Evolutionary conservation across 176 grass and related monocot genomes (phyloP).

Genomic region (Zoysia japonica): DNA sequence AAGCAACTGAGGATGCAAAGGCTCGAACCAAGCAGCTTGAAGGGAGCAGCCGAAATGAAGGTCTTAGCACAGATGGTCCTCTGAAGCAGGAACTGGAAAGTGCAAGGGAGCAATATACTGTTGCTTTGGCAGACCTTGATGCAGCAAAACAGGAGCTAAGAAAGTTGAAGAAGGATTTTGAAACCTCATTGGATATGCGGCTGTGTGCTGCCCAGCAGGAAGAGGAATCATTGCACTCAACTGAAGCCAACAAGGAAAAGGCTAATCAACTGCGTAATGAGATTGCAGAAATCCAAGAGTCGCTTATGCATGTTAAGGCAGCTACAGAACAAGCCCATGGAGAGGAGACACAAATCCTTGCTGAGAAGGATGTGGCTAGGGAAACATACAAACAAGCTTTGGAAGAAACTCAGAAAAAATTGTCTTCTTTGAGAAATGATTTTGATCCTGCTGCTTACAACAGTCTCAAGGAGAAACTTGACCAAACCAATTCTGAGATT

Average conservation of each 20-base stretch:
- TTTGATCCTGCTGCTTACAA: constrained; percentile 65
- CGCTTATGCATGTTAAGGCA: constrained; percentile 74
- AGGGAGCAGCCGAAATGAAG: constrained; percentile 48
- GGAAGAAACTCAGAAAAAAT: constrained; percentile 79
- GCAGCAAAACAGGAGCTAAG: constrained; percentile 87
- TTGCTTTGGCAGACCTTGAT: constrained; percentile 85
- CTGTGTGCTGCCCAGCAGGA: constrained; percentile 77
- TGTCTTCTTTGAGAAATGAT: constrained; percentile 70
- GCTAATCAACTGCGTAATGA: constrained; percentile 66
- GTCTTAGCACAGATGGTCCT: constrained; percentile 58
- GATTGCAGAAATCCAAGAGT: constrained; percentile 68
- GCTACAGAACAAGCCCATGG: constrained; percentile 75
- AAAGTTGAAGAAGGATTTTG: constrained; percentile 91
- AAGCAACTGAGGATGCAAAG: constrained; percentile 78
- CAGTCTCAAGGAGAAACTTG: constrained; percentile 67
- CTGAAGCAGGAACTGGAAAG: constrained; percentile 78
- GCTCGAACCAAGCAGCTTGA: constrained; percentile 71
- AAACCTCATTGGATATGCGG: constrained; percentile 76
- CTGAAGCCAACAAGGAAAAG: constrained; percentile 70
- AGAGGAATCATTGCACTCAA: constrained; percentile 67
- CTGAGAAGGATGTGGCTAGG: constrained; percentile 71
- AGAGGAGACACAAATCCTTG: constrained; percentile 71
- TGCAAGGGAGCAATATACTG: constrained; percentile 70
- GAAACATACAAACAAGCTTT: constrained; percentile 67
- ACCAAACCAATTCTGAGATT: constrained; percentile 70